These are phyloP conservation scores for Xylariaceae sp. DNA, from an alignment of 2,329 filamentous ascomycete genomes.

Conservation along the genomic window DNA sequence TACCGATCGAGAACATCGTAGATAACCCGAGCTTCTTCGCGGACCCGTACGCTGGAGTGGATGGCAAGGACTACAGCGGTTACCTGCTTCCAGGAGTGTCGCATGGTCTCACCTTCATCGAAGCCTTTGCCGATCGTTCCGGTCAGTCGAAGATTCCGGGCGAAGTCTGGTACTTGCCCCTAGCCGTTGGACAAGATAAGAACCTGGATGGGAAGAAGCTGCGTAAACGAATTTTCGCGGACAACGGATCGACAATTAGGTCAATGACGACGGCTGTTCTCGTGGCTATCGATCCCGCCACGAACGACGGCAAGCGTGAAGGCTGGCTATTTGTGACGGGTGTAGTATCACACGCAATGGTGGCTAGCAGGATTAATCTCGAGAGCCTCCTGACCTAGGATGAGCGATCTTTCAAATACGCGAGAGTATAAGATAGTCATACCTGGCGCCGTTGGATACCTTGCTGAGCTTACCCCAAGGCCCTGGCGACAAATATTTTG, in stretches of 20 bases:
- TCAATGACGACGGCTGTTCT: conserved; percentile 51
- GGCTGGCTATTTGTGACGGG: conserved; percentile 60
- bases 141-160: conserved; percentile 38
- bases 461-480: no score
- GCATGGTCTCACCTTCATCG: conserved; percentile 37
- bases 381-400: conserved; percentile 14
- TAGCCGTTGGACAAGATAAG: conserved; percentile 10
- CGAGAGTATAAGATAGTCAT: no score
- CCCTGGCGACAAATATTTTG: no score
- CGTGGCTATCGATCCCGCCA: conserved; percentile 48
- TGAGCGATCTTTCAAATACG: background rate
- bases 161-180: conserved; percentile 43
- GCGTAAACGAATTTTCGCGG: conserved; percentile 49
- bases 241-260: conserved; percentile 52
- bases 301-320: conserved; percentile 42
- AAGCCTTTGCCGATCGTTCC: conserved; percentile 30
- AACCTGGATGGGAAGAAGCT: conserved; percentile 38
- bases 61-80: conserved; percentile 48
- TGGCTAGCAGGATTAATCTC: conserved; percentile 54
- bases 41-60: conserved; percentile 47
- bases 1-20: conserved; percentile 44
- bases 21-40: conserved; percentile 60
- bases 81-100: conserved; percentile 50
- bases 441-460: no score
- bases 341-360: conserved; percentile 45